Evolutionary conservation across 805 yeast genomes (phyloP).

Genomic region (Hanseniaspora nectarophila): DNA sequence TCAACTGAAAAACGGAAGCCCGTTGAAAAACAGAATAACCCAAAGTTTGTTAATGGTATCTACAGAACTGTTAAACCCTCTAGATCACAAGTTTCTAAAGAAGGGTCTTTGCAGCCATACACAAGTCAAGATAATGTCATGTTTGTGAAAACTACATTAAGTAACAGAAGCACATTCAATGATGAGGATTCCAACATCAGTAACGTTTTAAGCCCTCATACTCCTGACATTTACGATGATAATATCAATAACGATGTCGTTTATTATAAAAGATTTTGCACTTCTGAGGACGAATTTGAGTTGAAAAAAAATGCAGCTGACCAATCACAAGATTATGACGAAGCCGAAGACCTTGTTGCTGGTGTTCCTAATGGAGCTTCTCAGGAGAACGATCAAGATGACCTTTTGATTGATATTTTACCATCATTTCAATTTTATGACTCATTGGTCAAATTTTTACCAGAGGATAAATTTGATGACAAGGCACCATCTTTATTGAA

Average conservation of each 20-base stretch:
- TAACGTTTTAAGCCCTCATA: background rate
- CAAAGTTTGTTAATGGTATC: constrained; percentile 10
- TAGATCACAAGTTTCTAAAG: background rate
- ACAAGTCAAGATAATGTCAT: constrained; percentile 9
- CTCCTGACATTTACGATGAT: background rate
- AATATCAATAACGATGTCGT: constrained; percentile 11
- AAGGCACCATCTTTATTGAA: constrained; percentile 19
- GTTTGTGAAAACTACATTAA: constrained; percentile 7
- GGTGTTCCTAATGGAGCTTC: background rate
- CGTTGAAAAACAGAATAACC: background rate
- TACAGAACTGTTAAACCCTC: constrained; percentile 9
- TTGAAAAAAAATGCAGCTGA: background rate
- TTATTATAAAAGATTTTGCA: constrained; percentile 11
- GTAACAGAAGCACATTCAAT: background rate
- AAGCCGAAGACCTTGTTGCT: background rate
- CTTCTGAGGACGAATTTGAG: constrained; percentile 12
- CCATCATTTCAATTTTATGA: constrained; percentile 25
- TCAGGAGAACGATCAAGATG: background rate
- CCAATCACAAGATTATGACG: background rate
- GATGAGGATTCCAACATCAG: background rate
- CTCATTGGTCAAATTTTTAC: constrained; percentile 23
- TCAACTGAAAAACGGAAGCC: background rate
- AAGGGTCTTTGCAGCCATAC: background rate
- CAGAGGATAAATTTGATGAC: constrained; percentile 19
- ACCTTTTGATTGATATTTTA: constrained; percentile 19